Evolutionary conservation across 225 moss, liverwort and hornwort species (phyloP).

Genomic region (Pseudisothecium myosuroides): DNA sequence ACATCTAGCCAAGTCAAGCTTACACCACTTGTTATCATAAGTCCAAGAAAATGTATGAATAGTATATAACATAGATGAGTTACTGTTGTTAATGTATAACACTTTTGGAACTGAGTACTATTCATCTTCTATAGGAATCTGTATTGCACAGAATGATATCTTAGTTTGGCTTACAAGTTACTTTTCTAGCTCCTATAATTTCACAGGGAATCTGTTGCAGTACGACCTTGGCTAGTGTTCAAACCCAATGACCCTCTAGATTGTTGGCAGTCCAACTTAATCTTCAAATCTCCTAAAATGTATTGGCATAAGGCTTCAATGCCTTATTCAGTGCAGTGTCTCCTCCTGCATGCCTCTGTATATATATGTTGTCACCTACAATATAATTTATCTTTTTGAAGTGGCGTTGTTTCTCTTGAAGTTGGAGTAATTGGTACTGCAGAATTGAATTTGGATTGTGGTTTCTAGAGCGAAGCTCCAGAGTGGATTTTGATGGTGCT

Average conservation of each 20-base stretch:
- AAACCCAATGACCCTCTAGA: background rate
- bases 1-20: background rate
- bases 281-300: background rate
- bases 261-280: background rate
- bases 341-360: background rate
- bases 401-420: background rate
- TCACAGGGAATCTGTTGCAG: background rate
- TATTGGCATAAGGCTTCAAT: background rate
- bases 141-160: background rate
- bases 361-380: background rate
- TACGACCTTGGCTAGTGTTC: background rate
- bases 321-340: background rate
- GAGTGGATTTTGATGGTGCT: slow-evolving; percentile 3
- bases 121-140: background rate
- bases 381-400: background rate
- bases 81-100: background rate
- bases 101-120: background rate
- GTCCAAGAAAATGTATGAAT: background rate
- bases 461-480: background rate
- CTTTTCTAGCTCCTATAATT: background rate
- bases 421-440: background rate
- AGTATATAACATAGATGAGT: too few relatives aligned
- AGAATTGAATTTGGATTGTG: background rate
- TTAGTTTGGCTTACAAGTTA: background rate
- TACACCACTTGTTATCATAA: background rate